phyloP scores from a whole-genome alignment of 139 green algal genomes.

The Edaphochlamys debaryana region DNA sequence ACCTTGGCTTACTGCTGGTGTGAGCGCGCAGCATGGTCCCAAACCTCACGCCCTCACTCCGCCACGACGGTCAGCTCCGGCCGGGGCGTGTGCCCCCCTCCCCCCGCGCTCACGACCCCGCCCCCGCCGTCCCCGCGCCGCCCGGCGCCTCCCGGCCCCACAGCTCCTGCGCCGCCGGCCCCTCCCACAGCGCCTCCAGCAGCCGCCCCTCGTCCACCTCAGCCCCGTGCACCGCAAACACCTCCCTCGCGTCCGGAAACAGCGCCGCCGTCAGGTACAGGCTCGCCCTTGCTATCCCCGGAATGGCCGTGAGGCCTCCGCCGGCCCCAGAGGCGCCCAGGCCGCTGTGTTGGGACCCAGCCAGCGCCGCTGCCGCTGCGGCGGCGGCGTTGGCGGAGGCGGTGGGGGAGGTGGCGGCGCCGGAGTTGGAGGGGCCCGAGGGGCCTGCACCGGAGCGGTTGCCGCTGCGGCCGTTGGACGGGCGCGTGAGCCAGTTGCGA shows the following conservation, averaged over 20 bases:
- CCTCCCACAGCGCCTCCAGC: conserved; percentile 31
- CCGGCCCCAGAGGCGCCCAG: neutral
- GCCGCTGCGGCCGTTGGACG: no score
- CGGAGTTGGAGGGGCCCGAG: neutral
- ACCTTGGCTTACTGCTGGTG: no score
- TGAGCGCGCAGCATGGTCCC: no score
- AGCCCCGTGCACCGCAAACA: conserved; percentile 9
- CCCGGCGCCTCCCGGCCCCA: neutral
- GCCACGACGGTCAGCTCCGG: no score
- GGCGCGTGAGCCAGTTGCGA: no score
- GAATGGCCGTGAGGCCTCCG: neutral
- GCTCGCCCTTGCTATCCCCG: no score
- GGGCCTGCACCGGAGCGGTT: neutral
- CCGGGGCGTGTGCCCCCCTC: no score
- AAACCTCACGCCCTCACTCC: no score
- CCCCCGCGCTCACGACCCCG: no score
- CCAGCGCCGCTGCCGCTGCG: neutral
- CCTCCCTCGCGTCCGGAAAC: conserved; percentile 5
- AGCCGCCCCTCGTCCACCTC: conserved; percentile 19
- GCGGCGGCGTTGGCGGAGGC: neutral
- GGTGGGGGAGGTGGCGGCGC: neutral
- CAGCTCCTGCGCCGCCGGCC: neutral
- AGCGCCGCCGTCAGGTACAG: conserved; percentile 33
- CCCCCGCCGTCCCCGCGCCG: no score
- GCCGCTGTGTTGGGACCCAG: neutral